phyloP scores from a whole-genome alignment of 345 rosid species.

The Anastatica hierochuntica region DNA sequence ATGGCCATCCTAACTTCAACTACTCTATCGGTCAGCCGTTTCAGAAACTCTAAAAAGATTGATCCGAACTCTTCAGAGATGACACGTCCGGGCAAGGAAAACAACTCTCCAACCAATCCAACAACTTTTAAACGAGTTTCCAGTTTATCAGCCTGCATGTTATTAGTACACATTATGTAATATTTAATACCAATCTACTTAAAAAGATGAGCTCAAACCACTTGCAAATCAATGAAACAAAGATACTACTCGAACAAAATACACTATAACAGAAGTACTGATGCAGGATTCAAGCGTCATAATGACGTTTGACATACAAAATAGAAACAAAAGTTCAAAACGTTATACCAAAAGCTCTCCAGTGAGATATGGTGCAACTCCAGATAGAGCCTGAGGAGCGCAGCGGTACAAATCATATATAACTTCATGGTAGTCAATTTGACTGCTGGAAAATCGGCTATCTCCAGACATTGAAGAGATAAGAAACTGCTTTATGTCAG shows the following conservation, averaged over 20 bases:
- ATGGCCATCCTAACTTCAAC: slow-evolving; percentile 77
- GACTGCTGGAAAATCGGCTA: slow-evolving; percentile 35
- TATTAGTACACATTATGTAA: slow-evolving; percentile 8
- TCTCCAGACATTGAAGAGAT: slow-evolving; percentile 87
- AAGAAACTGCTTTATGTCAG: slow-evolving; percentile 75
- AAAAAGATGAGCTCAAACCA: slow-evolving; percentile 8
- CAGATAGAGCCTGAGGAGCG: slow-evolving; percentile 80
- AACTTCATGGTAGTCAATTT: slow-evolving; percentile 83
- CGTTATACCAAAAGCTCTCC: slow-evolving; percentile 89
- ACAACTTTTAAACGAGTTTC: slow-evolving; percentile 86
- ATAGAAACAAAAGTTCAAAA: background rate
- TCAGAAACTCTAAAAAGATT: slow-evolving; percentile 78
- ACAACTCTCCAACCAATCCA: slow-evolving; percentile 75
- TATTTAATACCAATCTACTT: background rate
- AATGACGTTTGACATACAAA: slow-evolving; percentile 1
- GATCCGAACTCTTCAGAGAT: slow-evolving; percentile 70
- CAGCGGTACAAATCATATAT: slow-evolving; percentile 70
- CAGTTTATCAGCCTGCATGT: slow-evolving; percentile 65
- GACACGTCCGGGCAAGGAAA: slow-evolving; percentile 58
- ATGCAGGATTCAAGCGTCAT: slow-evolving; percentile 11
- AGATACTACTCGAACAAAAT: slow-evolving; percentile 3
- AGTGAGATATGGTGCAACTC: slow-evolving; percentile 76
- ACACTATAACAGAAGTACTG: background rate
- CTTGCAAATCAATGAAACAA: background rate
- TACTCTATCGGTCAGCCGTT: slow-evolving; percentile 88